Base-by-base conservation (phyloP, 2,329 filamentous ascomycete species). In the Colletotrichum karsti region DNA sequence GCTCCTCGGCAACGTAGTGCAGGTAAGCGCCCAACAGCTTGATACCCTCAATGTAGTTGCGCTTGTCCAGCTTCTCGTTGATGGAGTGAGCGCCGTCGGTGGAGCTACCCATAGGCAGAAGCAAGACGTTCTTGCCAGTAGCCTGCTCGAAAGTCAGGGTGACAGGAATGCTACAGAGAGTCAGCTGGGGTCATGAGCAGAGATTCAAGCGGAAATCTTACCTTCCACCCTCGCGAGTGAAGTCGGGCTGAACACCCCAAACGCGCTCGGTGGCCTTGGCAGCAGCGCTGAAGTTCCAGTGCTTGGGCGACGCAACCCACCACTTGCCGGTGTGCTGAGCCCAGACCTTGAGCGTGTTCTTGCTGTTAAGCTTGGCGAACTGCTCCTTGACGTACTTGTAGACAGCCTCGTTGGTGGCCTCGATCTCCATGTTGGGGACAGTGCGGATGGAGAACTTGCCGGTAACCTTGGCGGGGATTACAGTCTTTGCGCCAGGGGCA, bases 371-470 rank as follows among this genome's bases (percentile, higher is more conserved):
- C 82, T 94, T 94, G 74, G 92, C 91, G 79, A 97, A 98, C 73
- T 93, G 90, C 72, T 92, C 90, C 77, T 95, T 88, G 71, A 98
- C 87, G 79, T 95, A 92, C 79, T 93, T 91, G 84, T 90, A 92
- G 46, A 99, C 95, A 48, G 92, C 87, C 77, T 90, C 88, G 83
- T 97, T 97, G 76, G 97, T 97, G 77, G 91, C 90, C 63, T 94
- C 91, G 74, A 94, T 94, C 79, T 98, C 93, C 96, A 99, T 99
- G 84, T 99, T 90, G 59, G 96, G 96, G 22, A 99, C 96, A 37
- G 95, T 98, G 73, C 96, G 91, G 83, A 99, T 98, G 56, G 93
- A 97, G 86, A 99, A 99, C 85, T 99, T 99, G 82, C 96, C 96
- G 76, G 92, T 93, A 65, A 99, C 96, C 86, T 98, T 98, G 76